Evolutionary conservation across 78 protist species (phyloP), one percentile per base, ranked within the genome.

Genomic region (Dictyostelium citrinum): DNA sequence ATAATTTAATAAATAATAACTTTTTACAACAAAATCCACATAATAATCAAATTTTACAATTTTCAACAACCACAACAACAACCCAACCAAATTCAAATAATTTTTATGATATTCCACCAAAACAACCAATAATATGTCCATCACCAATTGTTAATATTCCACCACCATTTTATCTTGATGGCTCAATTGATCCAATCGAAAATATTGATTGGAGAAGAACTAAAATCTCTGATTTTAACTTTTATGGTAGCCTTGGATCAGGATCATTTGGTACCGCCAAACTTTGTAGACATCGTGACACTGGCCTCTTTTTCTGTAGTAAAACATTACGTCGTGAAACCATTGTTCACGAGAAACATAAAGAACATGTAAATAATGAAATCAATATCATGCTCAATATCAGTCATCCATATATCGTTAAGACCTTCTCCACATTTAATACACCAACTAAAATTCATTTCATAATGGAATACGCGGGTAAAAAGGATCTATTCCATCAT

Each of bases 401-500:
- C 3, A 37, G 27, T 39, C 83, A 94, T 83, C 93, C 96, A 24
- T 88, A 71, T 27, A 82, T 94, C 33, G 96, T 94, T 6, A 81
- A 79, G 41, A n/a, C 90, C 35, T 84, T 67, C 14, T 60, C 71
- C 10, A 77, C 97, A 9, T 95, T 76, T n/a, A 83, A 95, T 20
- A 76, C 93, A 35, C 20, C 22, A 17, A 27, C 29, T 17, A 60
- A 60, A 10, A 79, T 95, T 12, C 93, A 93, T 61, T 74, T 95
- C 35, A 41, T 91, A 10, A 81, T 95, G 82, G 97, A 95, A 22
- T 91, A 77, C 60, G 75, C 81, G 5, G 43, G 31, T 3, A 94
- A 94, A 27, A 95, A 95, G 16, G 97, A 95, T 55, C 22, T 95
- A 49, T 95, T 93, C 58, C 37, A 24, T 31, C 79, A 83, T 55